Evolutionary conservation across 163 green algal genomes (phyloP).

Genomic region (Scenedesmus sp.): DNA sequence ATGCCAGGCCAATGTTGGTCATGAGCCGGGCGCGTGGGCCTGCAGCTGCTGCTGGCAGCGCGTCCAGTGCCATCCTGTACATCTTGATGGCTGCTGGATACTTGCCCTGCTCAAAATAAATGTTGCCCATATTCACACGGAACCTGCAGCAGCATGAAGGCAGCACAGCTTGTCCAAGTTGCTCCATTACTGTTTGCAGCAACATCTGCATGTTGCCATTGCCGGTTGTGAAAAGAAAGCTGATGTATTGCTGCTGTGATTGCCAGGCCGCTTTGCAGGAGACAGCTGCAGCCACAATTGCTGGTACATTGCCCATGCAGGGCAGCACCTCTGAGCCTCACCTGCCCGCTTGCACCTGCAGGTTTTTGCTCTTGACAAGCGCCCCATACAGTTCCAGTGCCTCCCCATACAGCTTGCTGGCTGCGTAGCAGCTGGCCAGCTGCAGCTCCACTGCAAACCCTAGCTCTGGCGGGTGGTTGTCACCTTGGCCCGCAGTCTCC

Average conservation of each 20-base stretch:
- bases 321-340: neutral
- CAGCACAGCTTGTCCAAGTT: constrained; percentile 9
- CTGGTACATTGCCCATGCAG: neutral
- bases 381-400: constrained; percentile 80
- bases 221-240: neutral
- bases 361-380: constrained; percentile 61
- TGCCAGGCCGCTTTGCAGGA: neutral
- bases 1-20: constrained; percentile 88
- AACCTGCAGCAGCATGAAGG: constrained; percentile 62
- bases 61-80: constrained; percentile 93
- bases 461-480: constrained; percentile 76
- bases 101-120: constrained; percentile 83
- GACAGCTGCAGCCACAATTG: neutral
- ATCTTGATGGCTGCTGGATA: constrained; percentile 86
- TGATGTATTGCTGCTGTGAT: no score
- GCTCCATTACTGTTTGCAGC: neutral
- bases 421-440: constrained; percentile 75
- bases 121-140: constrained; percentile 93
- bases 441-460: constrained; percentile 83
- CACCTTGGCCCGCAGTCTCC: constrained; percentile 65
- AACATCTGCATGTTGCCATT: neutral
- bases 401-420: constrained; percentile 81
- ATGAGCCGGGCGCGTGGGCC: constrained; percentile 58
- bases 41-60: constrained; percentile 68
- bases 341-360: neutral